Evolutionary conservation across 176 grass and related monocot species (phyloP), one percentile per base, ranked within the genome.

Genomic region (Saccharum spontaneum): DNA sequence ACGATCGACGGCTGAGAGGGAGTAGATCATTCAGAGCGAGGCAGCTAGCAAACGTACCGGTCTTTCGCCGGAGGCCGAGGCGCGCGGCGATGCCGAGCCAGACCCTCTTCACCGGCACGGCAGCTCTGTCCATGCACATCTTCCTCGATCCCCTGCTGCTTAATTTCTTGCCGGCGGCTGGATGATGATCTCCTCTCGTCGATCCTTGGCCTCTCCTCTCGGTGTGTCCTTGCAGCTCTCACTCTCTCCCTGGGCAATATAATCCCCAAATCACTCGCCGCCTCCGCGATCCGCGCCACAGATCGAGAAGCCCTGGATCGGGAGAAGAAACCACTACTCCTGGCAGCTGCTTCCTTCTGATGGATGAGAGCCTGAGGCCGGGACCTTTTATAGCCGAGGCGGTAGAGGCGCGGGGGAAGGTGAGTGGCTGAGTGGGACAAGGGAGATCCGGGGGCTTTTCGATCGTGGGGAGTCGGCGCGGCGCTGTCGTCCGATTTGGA

Each of bases 81-180:
- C 83, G 83, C 4, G 88, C 26, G 22, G 83, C 86, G 43, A 95
- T 45, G 68, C 79, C 86, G 82, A 90, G 80, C 88, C 88, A 93
- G 20, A 93, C 82, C 89, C 89, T 81, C 76, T 85, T 95, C 72
- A 82, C 82, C 75, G 83, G 80, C 76, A 91, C 85, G 26, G 83
- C 83, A 8, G 88, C 80, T 84, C 82, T 18, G 50, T 85, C 84
- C 85, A 86, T 81, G 67, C 88, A 88, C 83, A 88, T 89, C 76
- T 87, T 89, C 37, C 0, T 57, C 17, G 8, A 69, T 48, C 49
- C 10, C 61, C 61, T 3, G 60, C 20, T 61, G 49, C 18, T 48
- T 30, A 20, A 6, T 49, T 49, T 10, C 71, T 16, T 39, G 14
- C 11, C 50, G 17, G 9, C 36, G 22, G 23, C n/a, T n/a, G 44